Base-by-base conservation (phyloP, 2,329 filamentous ascomycete genomes). In the Colletotrichum sp. region DNA sequence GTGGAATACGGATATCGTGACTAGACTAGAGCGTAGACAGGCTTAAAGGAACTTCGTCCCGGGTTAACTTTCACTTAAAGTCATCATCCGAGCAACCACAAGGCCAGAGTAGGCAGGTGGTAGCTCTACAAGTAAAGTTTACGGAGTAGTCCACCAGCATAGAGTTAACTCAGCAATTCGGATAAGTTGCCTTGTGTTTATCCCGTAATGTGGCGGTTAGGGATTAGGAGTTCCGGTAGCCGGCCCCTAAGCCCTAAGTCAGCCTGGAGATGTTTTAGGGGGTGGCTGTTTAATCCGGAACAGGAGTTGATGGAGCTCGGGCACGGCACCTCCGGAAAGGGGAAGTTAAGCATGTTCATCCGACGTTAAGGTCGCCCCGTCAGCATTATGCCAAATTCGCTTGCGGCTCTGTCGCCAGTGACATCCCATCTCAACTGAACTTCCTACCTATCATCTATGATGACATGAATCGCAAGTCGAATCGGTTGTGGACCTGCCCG, bases 21-120 rank as follows among this genome's bases (percentile, higher is more conserved):
- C 1, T 1, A 52, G 10, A 13, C 18, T 22, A 22, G n/a, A 22
- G 6, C 1, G n/a, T 22, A 52, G 1, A 1, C 0, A 22, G 10
- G 44, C 0, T 4, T 52, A 22, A 0, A 13, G 10, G 10, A 52
- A 22, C 44, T 10, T 48, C 44, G 44, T 52, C 12, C n/a, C 6
- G 12, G 13, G 44, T 52, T 52, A 1, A 52, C 44, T 52, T 2
- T 52, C 44, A 52, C n/a, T 6, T 52, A 4, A 10, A 52, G 44
- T 13, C n/a, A 22, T 13, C n/a, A 8, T 52, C 44, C 12, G n/a
- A 52, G 39, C n/a, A 22, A 22, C n/a, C 4, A 52, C 6, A 52
- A 52, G n/a, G n/a, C n/a, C n/a, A 52, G 6, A 13, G 44, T 52
- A 22, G 44, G 44, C n/a, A 52, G 44, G n/a, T 13, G 44, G 10